Conservation (phyloP, 768 basidiomycete species). For the Clitopilus hobsonii region DNA sequence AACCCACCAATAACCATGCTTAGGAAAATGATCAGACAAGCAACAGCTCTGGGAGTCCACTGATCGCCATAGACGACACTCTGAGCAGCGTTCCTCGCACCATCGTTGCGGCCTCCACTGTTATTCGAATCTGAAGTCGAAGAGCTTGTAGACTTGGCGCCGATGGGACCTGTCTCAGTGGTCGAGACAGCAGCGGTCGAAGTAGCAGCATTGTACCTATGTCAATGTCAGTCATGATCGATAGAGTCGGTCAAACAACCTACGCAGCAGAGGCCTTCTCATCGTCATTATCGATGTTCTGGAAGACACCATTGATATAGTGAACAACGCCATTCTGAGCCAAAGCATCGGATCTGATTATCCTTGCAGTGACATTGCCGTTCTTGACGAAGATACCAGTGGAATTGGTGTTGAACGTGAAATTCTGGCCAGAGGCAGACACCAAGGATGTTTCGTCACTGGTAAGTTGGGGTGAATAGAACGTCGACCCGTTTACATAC, state of each 20-base stretch:
- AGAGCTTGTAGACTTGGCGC: conserved; percentile 8
- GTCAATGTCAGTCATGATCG: neutral
- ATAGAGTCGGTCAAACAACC: conserved; percentile 16
- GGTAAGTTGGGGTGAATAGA: conserved; percentile 52
- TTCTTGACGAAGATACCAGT: conserved; percentile 53
- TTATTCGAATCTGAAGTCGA: conserved; percentile 2
- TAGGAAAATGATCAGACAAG: neutral
- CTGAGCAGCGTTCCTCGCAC: neutral
- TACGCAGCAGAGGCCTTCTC: conserved; percentile 50
- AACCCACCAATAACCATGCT: neutral
- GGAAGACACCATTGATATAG: conserved; percentile 49
- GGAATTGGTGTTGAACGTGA: conserved; percentile 47
- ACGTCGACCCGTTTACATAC: conserved; percentile 64
- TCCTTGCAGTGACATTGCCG: conserved; percentile 37
- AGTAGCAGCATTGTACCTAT: conserved; percentile 43
- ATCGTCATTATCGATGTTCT: conserved; percentile 37
- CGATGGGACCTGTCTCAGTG: conserved; percentile 38
- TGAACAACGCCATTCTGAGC: conserved; percentile 68
- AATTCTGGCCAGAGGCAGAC: conserved; percentile 53
- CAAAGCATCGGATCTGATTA: conserved; percentile 57
- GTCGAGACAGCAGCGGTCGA: conserved; percentile 34
- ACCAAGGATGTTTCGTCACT: conserved; percentile 25
- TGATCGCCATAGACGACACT: neutral
- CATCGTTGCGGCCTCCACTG: neutral
- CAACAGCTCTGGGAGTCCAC: neutral